Base-by-base conservation (phyloP, 108 stramenopile species). In the Nitzschia putrida region DNA sequence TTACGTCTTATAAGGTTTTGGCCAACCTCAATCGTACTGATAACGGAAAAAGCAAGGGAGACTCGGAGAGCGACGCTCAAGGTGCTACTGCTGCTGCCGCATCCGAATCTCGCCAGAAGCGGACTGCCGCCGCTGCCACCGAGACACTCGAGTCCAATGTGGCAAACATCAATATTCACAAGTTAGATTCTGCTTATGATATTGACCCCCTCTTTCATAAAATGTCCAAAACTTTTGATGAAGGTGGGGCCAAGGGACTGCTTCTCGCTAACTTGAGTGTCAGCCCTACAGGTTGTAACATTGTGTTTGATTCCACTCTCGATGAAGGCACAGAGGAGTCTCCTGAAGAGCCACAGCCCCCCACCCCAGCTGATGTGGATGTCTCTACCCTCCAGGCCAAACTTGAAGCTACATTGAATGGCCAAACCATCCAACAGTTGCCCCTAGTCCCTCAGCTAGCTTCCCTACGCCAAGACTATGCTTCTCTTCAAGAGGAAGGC, bases 161-260 rank as follows among this genome's bases (percentile, higher is more conserved):
- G 25, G 92, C 90, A 69, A 90, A 88, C 69, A 87, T 95, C 68
- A 97, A 93, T 75, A 81, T 92, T 67, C 84, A 79, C 79, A 89
- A 91, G 68, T 82, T 96, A 11, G 98, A 97, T 68, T 81, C 91
- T 0, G 98, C 93, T n/a, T 95, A 87, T 79, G 95, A 94, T 60
- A 91, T 96, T 76, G 98, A 98, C 77, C 97, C 98, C 29, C 81
- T 97, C 53, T 99, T 99, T 73, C 95, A 92, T 82, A 97, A 97
- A 77, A 97, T 99, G 98, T 92, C 91, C 60, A 94, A 95, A 69
- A 86, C 87, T 7, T 98, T 99, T 64, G 98, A 99, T 60, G 97
- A 96, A 79, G 97, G 97, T 20, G 98, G 97, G n/a, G 97, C 98
- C 39, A 94, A 91, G 69, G 98, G 98, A 11, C 85, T 99, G 47